Base-by-base conservation (phyloP, 2,329 filamentous ascomycete species). In the Chrysoporthe austroafricana region DNA sequence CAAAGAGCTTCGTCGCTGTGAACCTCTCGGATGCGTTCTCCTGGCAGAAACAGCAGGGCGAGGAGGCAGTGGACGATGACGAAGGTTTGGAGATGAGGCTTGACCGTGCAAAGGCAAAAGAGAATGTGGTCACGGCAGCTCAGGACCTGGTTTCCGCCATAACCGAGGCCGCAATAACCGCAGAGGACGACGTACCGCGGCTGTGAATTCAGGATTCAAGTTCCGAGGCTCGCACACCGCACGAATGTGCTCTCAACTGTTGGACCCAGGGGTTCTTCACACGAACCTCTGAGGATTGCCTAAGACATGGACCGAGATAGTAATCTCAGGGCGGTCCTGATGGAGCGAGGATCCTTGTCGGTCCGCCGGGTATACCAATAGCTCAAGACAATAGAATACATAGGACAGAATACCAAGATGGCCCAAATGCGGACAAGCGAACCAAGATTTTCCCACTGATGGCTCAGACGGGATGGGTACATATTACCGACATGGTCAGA, bases 1-100 rank as follows among this genome's bases (percentile, higher is more conserved):
- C 88, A 63, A 90, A 90, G 78, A 88, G 86, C 1, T 90, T 90
- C 76, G 78, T 89, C 58, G 87, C 88, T 3, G 86, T 90, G 70
- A 90, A 90, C 72, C 77, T 90, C 11, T 89, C 86, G 8, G 86
- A 89, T 67, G 86, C 86, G 3, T 89, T 89, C 71, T 84, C 82
- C 0, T 88, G 88, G 71, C 86, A 88, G 72, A 83, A 82, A 62
- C 81, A 84, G 66, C 80, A 80, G 14, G 80, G 80, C 64, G 84
- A 87, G 66, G 69, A 60, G 14, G 34, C 43, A 32, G 42, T 26
- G n/a, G 68, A 70, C 21, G 66, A 66, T 42, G 44, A 59, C 11
- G 74, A 75, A 2, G 66, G 66, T 26, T 75, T 84, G n/a, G 83
- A 86, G 71, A 84, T 83, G 80, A 84, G 83, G 74, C 68, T 63